Evolutionary conservation across 176 grass and related monocot species (phyloP), one percentile per base, ranked within the genome.

Genomic region (Bothriochloa decipiens): DNA sequence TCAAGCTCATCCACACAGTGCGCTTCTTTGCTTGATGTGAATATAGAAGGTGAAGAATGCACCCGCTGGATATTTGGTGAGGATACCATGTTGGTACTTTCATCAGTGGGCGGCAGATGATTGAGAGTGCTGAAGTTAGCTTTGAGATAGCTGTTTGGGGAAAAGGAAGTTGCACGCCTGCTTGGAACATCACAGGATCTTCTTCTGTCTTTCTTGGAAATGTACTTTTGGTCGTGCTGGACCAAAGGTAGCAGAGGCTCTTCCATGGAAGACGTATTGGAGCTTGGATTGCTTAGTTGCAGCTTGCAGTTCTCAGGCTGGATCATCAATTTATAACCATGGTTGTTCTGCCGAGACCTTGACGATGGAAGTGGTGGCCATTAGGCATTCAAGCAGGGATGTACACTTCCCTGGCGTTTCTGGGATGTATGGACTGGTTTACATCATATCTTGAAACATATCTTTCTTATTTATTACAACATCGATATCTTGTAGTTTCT

Each of bases 11-110:
- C 55, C 14, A 25, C 81, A 65, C 42, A 61, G 8, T 50, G 65
- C 77, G 66, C 70, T 83, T 84, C 81, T 78, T 85, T 89, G 83
- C 76, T 82, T 58, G 90, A 76, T 73, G 84, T 92, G 84, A 92
- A 86, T 40, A 92, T 88, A 39, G 92, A 87, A 83, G 90, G 92
- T 14, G 90, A 89, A 80, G 92, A 94, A 57, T 71, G 45, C 45
- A 73, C 87, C 40, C 81, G 61, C 75, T 83, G 84, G 42, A 91
- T 79, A 52, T 63, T 50, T 74, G 61, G 36, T 46, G 90, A 32
- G 77, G 77, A 41, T 60, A 18, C 58, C 32, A 11, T 82, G 61
- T 73, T 69, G 73, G 65, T 88, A 25, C n/a, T 84, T 84, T 81
- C 57, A 14, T 36, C 53, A 53, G 76, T 85, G 65, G 68, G 12